Base-by-base conservation (phyloP, 1,284 basidiomycete species). In the Boletus smithii region DNA sequence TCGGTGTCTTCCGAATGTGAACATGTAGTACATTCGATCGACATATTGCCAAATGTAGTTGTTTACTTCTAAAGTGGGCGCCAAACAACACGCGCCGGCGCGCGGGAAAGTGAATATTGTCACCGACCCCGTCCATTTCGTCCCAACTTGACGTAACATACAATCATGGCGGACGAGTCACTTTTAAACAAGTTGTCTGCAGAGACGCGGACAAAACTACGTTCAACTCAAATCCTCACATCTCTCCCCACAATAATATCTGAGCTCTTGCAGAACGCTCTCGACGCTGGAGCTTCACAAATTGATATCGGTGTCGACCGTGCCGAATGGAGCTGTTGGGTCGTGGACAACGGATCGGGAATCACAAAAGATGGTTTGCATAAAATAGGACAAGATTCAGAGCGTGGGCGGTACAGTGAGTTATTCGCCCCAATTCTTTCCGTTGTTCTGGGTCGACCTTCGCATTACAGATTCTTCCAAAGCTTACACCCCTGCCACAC, bases 1-100 rank as follows among this genome's bases (percentile, higher is more conserved):
- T 88, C 71, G 91, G 91, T 11, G 88, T 92, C 38, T 94, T 93
- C 71, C 80, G 91, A 53, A 94, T 95, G 91, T 95, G 76, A 73
- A n/a, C n/a, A n/a, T n/a, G n/a, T n/a, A n/a, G 11, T 31, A n/a
- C 22, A 16, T 18, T 44, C 30, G 57, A 63, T 63, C 59, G 49
- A 45, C 55, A 39, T 49, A n/a, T n/a, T 64, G 27, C 63, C 40
- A 48, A 49, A 67, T 58, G 31, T 43, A 47, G 57, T 56, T 67
- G 51, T 67, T 62, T 62, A 39, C 46, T 58, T 51, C 47, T 18
- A 40, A 53, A 4, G 49, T 30, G n/a, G 31, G 13, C 11, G 38
- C 62, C 56, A 62, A 62, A 65, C 46, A 65, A 52, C 32, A 16
- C 23, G n/a, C n/a, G n/a, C n/a, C n/a, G n/a, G n/a, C n/a, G n/a